Base-by-base conservation (phyloP, 1,284 basidiomycete species). In the Puccinia horiana region DNA sequence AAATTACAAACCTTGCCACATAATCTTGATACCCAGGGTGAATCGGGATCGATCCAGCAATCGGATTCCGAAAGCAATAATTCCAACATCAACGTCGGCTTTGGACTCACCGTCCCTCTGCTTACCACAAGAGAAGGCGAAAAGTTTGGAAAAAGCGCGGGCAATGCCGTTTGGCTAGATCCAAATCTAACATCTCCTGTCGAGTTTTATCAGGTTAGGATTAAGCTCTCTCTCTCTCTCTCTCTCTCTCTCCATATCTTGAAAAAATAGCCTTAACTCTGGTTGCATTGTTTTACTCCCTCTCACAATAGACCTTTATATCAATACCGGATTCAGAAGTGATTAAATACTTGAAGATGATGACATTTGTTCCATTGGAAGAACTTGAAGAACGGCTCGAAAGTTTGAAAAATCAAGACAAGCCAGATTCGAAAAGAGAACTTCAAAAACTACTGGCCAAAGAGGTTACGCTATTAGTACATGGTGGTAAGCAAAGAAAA, bases 71-170 rank as follows among this genome's bases (percentile, higher is more conserved):
- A 73, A 63, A 20, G 84, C 84, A n/a, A n/a, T n/a, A n/a, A 83
- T 89, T 61, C 65, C 4, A 69, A 69, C 42, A 88, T 8, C 5
- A 37, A 73, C 29, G 89, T 69, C 32, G 93, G 91, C 0, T 98
- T 91, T 86, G 96, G 95, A 0, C 87, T 99, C 65, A 99, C 96
- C 0, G 93, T 96, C 6, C 96, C 96, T 8, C 89, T 99, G n/a
- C 89, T 99, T 40, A 96, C 94, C 0, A 97, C 94, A 0, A 89
- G 92, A 0, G 90, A 90, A 0, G 97, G 97, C 1, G 93, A 94
- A 85, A 99, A 99, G 88, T 97, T 99, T 87, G 97, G 97, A 18
- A 99, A 99, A 89, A 94, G 93, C 84, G 93, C 94, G 0, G 96
- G 96, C 0, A 99, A 98, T 86, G 96, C 97, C 0, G 88, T 99